phyloP scores from a whole-genome alignment of 352 stramenopile species.

The Peronospora destructor region DNA sequence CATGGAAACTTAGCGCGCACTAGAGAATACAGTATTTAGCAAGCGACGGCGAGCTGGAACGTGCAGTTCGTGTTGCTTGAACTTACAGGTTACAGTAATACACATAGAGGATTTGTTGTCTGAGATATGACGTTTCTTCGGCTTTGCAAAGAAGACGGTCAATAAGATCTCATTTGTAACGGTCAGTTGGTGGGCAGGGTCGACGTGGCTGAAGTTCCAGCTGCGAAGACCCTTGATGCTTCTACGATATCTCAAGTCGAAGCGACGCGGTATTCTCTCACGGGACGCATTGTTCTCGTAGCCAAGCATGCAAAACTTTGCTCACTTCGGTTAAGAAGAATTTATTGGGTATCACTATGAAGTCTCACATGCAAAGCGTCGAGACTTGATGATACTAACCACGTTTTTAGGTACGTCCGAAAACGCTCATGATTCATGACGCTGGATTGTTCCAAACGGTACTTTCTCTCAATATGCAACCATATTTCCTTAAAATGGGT shows the following conservation, averaged over 20 bases:
- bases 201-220: background rate
- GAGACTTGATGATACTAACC: background rate
- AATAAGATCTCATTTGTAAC: conserved; percentile 1
- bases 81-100: no score
- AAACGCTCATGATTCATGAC: conserved; percentile 4
- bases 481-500: conserved; percentile 2
- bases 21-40: no score
- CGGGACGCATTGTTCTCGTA: background rate
- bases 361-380: no score
- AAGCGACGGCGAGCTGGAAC: no score
- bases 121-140: background rate
- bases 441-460: conserved; percentile 17
- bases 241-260: conserved; percentile 11
- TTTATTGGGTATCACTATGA: no score
- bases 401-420: background rate
- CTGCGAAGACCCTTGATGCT: background rate
- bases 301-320: background rate
- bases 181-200: background rate
- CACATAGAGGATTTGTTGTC: background rate
- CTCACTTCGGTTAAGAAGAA: background rate
- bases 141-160: background rate
- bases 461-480: conserved; percentile 13
- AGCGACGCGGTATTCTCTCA: conserved; percentile 4
- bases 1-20: no score
- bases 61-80: no score